A percentile compares a stretch with the other conserved stretches of the same genome.
phyloP scores from a whole-genome alignment of 352 stramenopile species.

The Globisporangium splendens region DNA sequence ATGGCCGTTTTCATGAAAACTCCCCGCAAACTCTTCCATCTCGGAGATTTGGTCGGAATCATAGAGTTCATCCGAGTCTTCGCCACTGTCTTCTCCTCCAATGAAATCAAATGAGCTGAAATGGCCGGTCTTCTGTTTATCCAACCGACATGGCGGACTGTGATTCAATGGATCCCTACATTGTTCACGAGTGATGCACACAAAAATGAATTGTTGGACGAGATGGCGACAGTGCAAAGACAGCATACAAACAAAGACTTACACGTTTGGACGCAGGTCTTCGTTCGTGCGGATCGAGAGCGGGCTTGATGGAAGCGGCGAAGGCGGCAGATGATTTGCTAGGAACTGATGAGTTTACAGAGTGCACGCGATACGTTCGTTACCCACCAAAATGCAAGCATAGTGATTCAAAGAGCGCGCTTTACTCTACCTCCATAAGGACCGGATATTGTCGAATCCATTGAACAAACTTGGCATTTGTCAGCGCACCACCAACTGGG shows the following conservation, averaged over 20 bases:
- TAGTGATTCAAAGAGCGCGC: no score
- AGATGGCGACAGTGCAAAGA: neutral
- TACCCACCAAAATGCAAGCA: no score
- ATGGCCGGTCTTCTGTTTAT: constrained; percentile 26
- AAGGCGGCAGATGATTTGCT: constrained; percentile 40
- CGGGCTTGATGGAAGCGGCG: constrained; percentile 27
- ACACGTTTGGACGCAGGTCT: constrained; percentile 38
- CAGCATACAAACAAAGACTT: constrained; percentile 10
- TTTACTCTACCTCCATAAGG: constrained; percentile 55
- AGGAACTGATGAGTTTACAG: constrained; percentile 33
- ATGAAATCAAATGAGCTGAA: constrained; percentile 83
- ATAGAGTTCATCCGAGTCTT: constrained; percentile 73
- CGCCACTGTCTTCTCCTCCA: constrained; percentile 75
- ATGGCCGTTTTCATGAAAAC: constrained; percentile 33
- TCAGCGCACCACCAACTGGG: constrained; percentile 42
- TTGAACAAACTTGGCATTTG: constrained; percentile 63
- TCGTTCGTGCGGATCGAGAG: constrained; percentile 35
- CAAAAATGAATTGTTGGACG: neutral
- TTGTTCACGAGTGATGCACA: constrained; percentile 2
- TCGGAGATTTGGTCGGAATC: constrained; percentile 73
- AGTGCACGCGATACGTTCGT: no score
- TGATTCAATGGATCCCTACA: constrained; percentile 67
- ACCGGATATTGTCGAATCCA: constrained; percentile 70
- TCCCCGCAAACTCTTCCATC: constrained; percentile 62
- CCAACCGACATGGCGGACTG: constrained; percentile 61